phyloP scores from a whole-genome alignment of 345 rosid species.

The Corchorus capsularis region DNA sequence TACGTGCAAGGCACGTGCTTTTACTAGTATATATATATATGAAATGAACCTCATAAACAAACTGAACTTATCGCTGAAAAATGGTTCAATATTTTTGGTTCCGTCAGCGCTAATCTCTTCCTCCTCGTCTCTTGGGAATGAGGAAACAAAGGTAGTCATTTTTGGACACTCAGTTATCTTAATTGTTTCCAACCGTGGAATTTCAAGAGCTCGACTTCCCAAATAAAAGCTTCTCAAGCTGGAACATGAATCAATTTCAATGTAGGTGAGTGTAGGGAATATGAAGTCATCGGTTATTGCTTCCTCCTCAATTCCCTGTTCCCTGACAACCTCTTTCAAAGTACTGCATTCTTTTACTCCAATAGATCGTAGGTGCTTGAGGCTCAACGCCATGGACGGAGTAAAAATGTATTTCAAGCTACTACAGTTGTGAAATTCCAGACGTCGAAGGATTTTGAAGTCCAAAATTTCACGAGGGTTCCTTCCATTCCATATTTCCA shows the following conservation, averaged over 20 bases:
- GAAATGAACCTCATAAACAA: no score
- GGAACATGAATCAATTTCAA: not conserved
- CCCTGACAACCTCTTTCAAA: no score
- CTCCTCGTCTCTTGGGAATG: not conserved
- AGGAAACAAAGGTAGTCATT: not conserved
- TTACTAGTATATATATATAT: no score
- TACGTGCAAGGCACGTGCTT: no score
- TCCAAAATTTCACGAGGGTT: not conserved
- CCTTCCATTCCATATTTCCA: not conserved
- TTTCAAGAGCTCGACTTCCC: not conserved
- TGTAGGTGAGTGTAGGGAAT: not conserved
- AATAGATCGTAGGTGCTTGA: not conserved
- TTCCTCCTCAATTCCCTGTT: no score
- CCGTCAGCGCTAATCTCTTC: not conserved
- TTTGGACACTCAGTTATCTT: not conserved
- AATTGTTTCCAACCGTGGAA: not conserved
- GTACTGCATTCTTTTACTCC: no score
- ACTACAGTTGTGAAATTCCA: conserved; percentile 5
- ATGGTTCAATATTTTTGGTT: conserved; percentile 1
- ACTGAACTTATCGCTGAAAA: no score
- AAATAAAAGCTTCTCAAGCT: not conserved
- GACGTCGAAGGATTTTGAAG: not conserved
- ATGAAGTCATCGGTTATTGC: no score
- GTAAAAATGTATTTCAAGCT: conserved; percentile 15
- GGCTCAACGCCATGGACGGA: not conserved